phyloP scores from a whole-genome alignment of 495 filamentous ascomycete species.

The Penicillium malachiteum region DNA sequence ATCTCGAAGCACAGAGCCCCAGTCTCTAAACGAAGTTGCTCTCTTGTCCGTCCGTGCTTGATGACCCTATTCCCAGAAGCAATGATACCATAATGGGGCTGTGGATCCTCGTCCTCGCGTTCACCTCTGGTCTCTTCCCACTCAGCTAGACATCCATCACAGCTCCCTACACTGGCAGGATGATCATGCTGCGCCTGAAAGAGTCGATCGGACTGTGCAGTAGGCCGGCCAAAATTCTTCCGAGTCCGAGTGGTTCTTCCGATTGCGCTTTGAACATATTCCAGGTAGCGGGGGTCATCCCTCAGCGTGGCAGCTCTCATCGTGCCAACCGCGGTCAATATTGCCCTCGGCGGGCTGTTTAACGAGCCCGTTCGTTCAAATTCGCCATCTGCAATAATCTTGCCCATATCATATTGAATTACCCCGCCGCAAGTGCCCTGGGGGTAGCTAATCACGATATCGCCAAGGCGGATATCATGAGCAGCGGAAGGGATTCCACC shows the following conservation, averaged over 20 bases:
- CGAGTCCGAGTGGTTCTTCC: slow-evolving; percentile 19
- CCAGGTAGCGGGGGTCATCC: slow-evolving; percentile 14
- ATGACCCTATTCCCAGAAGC: slow-evolving; percentile 6
- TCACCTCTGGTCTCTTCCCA: slow-evolving; percentile 4
- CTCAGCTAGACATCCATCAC: neutral
- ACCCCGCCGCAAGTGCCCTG: slow-evolving; percentile 7
- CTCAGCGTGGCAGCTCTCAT: slow-evolving; percentile 22
- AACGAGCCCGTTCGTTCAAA: slow-evolving; percentile 35
- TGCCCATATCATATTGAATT: slow-evolving; percentile 7
- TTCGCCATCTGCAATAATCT: slow-evolving; percentile 29
- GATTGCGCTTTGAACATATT: slow-evolving; percentile 18
- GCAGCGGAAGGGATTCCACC: slow-evolving; percentile 12
- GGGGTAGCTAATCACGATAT: slow-evolving; percentile 23
- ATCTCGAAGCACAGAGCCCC: slow-evolving; percentile 5
- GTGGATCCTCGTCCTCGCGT: slow-evolving; percentile 6
- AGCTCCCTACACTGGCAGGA: neutral
- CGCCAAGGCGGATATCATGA: slow-evolving; percentile 16
- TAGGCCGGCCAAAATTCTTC: slow-evolving; percentile 8
- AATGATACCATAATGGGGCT: slow-evolving; percentile 5
- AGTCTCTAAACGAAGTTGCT: slow-evolving; percentile 4
- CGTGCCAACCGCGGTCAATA: slow-evolving; percentile 22
- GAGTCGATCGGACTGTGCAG: neutral
- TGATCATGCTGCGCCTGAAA: slow-evolving; percentile 4
- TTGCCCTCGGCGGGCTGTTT: slow-evolving; percentile 26
- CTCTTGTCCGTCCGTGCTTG: slow-evolving; percentile 6